These are phyloP conservation scores for Peronospora tabacina DNA, from an alignment of 352 stramenopile species.

Conservation along the genomic window DNA sequence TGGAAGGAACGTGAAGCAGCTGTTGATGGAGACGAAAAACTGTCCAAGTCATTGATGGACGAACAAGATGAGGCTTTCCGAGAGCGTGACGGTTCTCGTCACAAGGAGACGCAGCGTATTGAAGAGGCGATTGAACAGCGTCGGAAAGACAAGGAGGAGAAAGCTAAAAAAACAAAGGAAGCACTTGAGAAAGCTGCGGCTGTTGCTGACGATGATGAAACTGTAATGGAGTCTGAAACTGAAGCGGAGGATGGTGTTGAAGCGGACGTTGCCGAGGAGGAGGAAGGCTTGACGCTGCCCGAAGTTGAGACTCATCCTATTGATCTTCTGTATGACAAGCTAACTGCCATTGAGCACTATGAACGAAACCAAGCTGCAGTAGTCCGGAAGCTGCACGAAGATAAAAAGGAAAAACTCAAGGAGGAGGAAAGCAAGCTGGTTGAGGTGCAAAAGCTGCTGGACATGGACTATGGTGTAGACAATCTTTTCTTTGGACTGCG, in stretches of 20 bases:
- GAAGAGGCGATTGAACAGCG: slow-evolving; percentile 49
- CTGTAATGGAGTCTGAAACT: slow-evolving; percentile 5
- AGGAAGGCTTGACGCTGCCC: slow-evolving; percentile 41
- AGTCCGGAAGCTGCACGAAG: slow-evolving; percentile 38
- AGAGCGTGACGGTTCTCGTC: slow-evolving; percentile 40
- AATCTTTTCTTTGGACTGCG: slow-evolving; percentile 57
- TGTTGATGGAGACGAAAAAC: slow-evolving; percentile 21
- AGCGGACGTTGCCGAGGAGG: slow-evolving; percentile 17
- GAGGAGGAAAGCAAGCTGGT: slow-evolving; percentile 29
- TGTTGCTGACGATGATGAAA: slow-evolving; percentile 10
- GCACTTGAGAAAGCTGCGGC: slow-evolving; percentile 21
- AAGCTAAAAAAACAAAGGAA: slow-evolving; percentile 24
- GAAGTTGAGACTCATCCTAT: slow-evolving; percentile 50
- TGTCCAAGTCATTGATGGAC: slow-evolving; percentile 41
- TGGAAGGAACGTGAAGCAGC: slow-evolving; percentile 36
- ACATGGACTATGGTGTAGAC: slow-evolving; percentile 57
- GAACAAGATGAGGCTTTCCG: slow-evolving; percentile 43
- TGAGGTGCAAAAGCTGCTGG: slow-evolving; percentile 30
- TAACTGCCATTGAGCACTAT: slow-evolving; percentile 35
- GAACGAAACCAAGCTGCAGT: slow-evolving; percentile 39
- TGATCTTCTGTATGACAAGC: slow-evolving; percentile 49
- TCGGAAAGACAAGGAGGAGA: slow-evolving; percentile 23
- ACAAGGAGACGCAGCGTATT: slow-evolving; percentile 47
- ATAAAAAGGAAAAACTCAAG: slow-evolving; percentile 34
- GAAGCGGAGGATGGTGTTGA: slow-evolving; percentile 10